Conservation (phyloP, 805 yeast genomes). For the Pichia insulana region DNA sequence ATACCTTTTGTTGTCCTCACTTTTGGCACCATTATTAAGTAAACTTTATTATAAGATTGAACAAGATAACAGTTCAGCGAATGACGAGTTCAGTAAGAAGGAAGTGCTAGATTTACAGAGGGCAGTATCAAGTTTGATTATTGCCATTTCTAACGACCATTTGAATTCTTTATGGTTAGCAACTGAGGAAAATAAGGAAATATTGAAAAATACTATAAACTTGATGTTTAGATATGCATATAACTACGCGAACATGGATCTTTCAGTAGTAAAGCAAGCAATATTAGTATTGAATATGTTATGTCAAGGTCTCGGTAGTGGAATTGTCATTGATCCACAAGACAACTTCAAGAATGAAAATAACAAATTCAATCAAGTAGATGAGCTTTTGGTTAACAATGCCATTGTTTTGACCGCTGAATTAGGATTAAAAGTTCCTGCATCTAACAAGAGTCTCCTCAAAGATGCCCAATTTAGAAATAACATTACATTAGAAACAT, state of each 20-base stretch:
- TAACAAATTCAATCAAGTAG: conserved; percentile 53
- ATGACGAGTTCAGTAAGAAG: conserved; percentile 33
- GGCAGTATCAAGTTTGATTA: conserved; percentile 59
- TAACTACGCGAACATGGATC: conserved; percentile 44
- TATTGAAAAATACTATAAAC: conserved; percentile 51
- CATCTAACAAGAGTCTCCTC: conserved; percentile 31
- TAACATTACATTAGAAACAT: conserved; percentile 59
- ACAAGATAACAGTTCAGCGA: conserved; percentile 14
- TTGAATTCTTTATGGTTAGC: conserved; percentile 70
- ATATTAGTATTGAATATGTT: conserved; percentile 60
- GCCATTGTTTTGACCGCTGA: conserved; percentile 64
- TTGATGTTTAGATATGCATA: conserved; percentile 58
- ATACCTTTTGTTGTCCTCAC: conserved; percentile 62
- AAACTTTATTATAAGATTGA: conserved; percentile 43
- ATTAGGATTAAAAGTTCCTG: conserved; percentile 64
- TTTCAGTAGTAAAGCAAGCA: conserved; percentile 59
- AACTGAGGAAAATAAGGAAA: conserved; percentile 47
- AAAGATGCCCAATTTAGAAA: conserved; percentile 75
- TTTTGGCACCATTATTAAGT: conserved; percentile 64
- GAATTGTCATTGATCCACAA: conserved; percentile 51
- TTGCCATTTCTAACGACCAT: conserved; percentile 66
- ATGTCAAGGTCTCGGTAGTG: conserved; percentile 56
- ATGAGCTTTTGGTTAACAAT: conserved; percentile 59
- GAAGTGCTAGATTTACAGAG: conserved; percentile 61
- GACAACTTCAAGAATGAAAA: conserved; percentile 44